Conservation (phyloP, 495 filamentous ascomycete species). For the Trichoderma gamsii region DNA sequence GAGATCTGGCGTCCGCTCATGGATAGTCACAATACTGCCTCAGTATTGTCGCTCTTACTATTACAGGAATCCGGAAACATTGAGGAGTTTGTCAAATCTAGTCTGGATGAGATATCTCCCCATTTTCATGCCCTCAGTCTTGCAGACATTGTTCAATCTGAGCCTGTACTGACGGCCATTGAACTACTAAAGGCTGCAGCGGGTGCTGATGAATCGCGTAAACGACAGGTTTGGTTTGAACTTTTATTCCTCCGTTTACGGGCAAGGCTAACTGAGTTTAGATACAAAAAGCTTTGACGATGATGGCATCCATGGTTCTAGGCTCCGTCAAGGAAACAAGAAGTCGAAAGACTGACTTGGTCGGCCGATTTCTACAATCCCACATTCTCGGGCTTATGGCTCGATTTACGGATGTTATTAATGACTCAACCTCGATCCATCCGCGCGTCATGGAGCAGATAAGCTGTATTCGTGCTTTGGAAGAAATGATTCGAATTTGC, state of each 20-base stretch:
- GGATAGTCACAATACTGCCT: slow-evolving; percentile 63
- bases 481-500: slow-evolving; percentile 76
- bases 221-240: slow-evolving; percentile 32
- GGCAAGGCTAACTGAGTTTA: slow-evolving; percentile 28
- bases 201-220: slow-evolving; percentile 58
- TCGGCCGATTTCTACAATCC: slow-evolving; percentile 76
- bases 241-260: slow-evolving; percentile 14
- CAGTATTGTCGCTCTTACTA: slow-evolving; percentile 73
- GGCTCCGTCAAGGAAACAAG: slow-evolving; percentile 39
- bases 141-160: slow-evolving; percentile 62
- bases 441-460: slow-evolving; percentile 57
- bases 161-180: slow-evolving; percentile 67
- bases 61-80: slow-evolving; percentile 62
- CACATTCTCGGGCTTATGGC: slow-evolving; percentile 86
- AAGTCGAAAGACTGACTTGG: slow-evolving; percentile 50
- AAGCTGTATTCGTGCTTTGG: slow-evolving; percentile 72
- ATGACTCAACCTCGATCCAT: slow-evolving; percentile 53
- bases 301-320: slow-evolving; percentile 60
- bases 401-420: slow-evolving; percentile 74
- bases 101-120: slow-evolving; percentile 55
- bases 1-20: slow-evolving; percentile 35
- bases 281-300: slow-evolving; percentile 57
- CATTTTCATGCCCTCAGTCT: slow-evolving; percentile 62
- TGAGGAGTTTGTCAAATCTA: slow-evolving; percentile 60
- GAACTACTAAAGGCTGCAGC: slow-evolving; percentile 79